Evolutionary conservation across 805 yeast genomes (phyloP).

Genomic region (Candida broadrunensis): DNA sequence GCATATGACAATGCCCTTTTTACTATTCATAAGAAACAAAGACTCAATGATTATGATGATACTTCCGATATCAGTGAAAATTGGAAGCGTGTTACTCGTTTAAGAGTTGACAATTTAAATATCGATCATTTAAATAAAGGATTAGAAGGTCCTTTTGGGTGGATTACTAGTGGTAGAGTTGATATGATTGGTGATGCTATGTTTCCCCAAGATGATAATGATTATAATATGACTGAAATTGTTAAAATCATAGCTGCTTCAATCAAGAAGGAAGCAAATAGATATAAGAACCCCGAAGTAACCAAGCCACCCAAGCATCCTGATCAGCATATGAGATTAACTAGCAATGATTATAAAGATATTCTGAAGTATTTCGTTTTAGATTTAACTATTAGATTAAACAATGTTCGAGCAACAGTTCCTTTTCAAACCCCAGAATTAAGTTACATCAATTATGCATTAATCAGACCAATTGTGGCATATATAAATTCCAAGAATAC

Average conservation of each 20-base stretch:
- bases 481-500: conserved; percentile 90
- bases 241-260: conserved; percentile 46
- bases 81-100: conserved; percentile 57
- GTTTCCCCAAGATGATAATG: conserved; percentile 67
- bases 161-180: conserved; percentile 91
- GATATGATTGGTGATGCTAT: conserved; percentile 91
- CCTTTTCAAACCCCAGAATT: conserved; percentile 86
- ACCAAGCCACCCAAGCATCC: conserved; percentile 13
- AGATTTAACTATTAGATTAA: conserved; percentile 75
- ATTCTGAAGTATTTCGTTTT: conserved; percentile 62
- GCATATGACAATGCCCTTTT: conserved; percentile 90
- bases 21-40: conserved; percentile 80
- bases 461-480: conserved; percentile 91
- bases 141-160: conserved; percentile 91
- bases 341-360: conserved; percentile 26
- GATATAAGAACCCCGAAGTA: conserved; percentile 34
- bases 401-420: conserved; percentile 83
- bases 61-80: conserved; percentile 14
- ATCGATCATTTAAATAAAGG: conserved; percentile 91
- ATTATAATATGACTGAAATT: conserved; percentile 47
- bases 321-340: conserved; percentile 26
- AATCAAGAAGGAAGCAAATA: conserved; percentile 46
- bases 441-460: conserved; percentile 87
- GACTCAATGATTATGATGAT: conserved; percentile 45
- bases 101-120: conserved; percentile 80